Evolutionary conservation across 768 basidiomycete genomes (phyloP), one percentile per base, ranked within the genome.

Genomic region (Lactarius hengduanensis): DNA sequence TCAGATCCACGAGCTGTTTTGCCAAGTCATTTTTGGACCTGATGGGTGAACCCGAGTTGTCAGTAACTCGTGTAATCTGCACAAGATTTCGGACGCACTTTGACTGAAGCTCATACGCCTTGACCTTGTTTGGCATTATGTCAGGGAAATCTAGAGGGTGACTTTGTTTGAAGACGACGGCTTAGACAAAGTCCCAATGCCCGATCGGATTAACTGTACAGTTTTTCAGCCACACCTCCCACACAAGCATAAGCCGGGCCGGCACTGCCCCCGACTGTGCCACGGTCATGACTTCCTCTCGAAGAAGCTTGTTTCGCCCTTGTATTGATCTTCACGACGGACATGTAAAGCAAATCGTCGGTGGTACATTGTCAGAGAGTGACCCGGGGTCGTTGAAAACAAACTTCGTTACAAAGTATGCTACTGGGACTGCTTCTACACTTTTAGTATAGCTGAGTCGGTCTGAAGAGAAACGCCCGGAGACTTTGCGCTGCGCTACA

Each of bases 321-420:
- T 99, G 97, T 75, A 98, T 99, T 72, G 97, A 99, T 77, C 84
- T 99, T 18, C 97, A 99, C 78, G 84, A 89, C 66, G 97, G 97
- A 6, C 83, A 94, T 72, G 97, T 99, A 65, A 98, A 98, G 78
- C 97, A 99, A 78, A 98, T 99, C 62, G 92, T 99, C 16, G 97
- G 97, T 53, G 94, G 96, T 4, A 96, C 94, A 4, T 82, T 99
- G 36, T 91, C 90, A 22, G 90, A 93, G 59, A 71, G 76, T 28
- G 74, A 83, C 40, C 84, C 90, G 8, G 78, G 81, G 28, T 75
- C 74, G 47, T 81, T 97, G 70, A 85, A 84, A 76, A 96, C 93
- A 26, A 98, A 99, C 76, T 98, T 96, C 73, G 86, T 97, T 53
- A 86, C 96, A 67, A 91, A 86, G 96, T 89, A 72, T 71, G 85